phyloP scores from a whole-genome alignment of 495 filamentous ascomycete species.

The Durotheca rogersii region DNA sequence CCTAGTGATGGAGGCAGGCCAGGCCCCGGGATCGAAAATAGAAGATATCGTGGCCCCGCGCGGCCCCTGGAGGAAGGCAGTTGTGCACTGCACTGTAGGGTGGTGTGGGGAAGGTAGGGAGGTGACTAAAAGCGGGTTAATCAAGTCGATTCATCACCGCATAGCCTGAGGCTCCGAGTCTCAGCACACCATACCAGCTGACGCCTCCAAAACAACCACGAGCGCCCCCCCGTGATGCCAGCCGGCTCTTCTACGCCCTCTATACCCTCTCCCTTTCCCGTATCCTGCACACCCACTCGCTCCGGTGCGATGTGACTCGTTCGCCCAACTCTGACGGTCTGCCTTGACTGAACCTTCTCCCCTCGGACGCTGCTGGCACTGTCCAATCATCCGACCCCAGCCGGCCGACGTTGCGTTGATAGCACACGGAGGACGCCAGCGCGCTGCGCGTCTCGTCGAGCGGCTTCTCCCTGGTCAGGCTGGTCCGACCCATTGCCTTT shows the following conservation, averaged over 20 bases:
- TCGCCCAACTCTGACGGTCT: conserved; percentile 8
- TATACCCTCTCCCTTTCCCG: conserved; percentile 14
- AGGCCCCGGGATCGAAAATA: too few relatives aligned
- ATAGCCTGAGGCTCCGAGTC: conserved; percentile 4
- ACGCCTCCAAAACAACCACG: conserved; percentile 14
- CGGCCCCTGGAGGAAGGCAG: too few relatives aligned
- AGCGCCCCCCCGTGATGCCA: conserved; percentile 32
- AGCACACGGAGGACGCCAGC: conserved; percentile 21
- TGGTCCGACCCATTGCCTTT: conserved; percentile 14
- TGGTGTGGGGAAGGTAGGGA: background rate
- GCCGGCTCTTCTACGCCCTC: conserved; percentile 11
- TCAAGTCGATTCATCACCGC: conserved; percentile 3
- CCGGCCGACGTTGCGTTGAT: conserved; percentile 20
- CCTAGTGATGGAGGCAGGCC: background rate
- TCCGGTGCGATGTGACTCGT: conserved; percentile 35
- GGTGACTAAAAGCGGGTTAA: background rate
- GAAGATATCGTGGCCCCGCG: too few relatives aligned
- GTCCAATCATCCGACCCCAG: conserved; percentile 31
- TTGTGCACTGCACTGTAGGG: too few relatives aligned
- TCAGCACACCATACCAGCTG: conserved; percentile 22
- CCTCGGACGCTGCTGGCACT: conserved; percentile 4
- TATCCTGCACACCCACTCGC: too few relatives aligned
- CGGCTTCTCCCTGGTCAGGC: conserved; percentile 16
- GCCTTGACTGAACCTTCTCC: conserved; percentile 7
- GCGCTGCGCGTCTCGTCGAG: conserved; percentile 5